Percentiles rank a stretch among this genome's conserved stretches.
Conservation (phyloP, 2,329 filamentous ascomycete species). For the Pseudogymnoascus verrucosus region DNA sequence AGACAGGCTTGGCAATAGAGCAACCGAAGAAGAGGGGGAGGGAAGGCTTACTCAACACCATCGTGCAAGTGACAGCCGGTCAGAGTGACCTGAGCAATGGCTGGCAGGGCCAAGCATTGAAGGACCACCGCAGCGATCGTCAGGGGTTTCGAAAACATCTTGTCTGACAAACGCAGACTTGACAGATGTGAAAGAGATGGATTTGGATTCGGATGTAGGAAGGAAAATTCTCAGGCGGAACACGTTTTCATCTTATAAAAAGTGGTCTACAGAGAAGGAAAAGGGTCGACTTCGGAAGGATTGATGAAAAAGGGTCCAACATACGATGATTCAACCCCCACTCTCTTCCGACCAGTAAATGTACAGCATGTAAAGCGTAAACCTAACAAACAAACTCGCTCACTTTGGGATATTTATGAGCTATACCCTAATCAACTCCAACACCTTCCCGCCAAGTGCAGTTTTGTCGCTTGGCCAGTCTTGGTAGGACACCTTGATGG, state of each 20-base stretch:
- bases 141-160: background rate
- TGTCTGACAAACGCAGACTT: background rate
- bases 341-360: background rate
- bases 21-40: background rate
- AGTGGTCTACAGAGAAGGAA: background rate
- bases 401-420: background rate
- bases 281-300: background rate
- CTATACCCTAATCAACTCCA: background rate
- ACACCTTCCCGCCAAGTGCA: background rate
- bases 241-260: slow-evolving; percentile 2
- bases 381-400: background rate
- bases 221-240: background rate
- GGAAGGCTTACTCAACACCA: slow-evolving; percentile 22
- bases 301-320: background rate
- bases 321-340: slow-evolving; percentile 2
- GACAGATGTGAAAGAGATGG: background rate
- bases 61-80: slow-evolving; percentile 28
- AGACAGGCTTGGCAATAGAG: slow-evolving; percentile 5
- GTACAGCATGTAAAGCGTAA: background rate
- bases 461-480: background rate
- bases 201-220: background rate
- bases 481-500: background rate
- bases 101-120: background rate
- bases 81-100: slow-evolving; percentile 16
- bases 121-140: background rate